Evolutionary conservation across 768 basidiomycete species (phyloP).

Genomic region (Paxillus involutus): DNA sequence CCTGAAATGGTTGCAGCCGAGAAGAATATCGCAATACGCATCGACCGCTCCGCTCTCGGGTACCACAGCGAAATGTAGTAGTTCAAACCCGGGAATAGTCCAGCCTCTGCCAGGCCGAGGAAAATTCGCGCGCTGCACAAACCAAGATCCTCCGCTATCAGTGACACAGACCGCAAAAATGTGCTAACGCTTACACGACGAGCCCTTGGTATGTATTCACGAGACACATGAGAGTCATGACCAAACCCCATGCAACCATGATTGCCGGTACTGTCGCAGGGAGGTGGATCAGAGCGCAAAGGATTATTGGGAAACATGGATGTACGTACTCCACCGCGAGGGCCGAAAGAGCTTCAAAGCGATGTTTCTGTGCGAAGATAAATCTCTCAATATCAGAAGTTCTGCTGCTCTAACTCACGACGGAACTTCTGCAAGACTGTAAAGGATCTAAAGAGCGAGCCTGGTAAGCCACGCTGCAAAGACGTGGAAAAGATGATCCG

Average conservation of each 20-base stretch:
- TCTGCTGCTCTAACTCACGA: conserved; percentile 27
- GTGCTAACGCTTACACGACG: conserved; percentile 25
- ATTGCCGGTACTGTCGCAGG: conserved; percentile 35
- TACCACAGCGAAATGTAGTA: conserved; percentile 62
- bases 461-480: not conserved
- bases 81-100: conserved; percentile 41
- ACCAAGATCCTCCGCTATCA: not conserved
- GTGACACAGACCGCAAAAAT: not conserved
- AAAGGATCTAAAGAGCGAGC: conserved; percentile 27
- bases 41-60: conserved; percentile 54
- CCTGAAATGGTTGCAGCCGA: conserved; percentile 59
- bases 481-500: not conserved
- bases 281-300: conserved; percentile 8
- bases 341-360: conserved; percentile 35
- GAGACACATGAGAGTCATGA: conserved; percentile 40
- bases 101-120: conserved; percentile 49
- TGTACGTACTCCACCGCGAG: conserved; percentile 36
- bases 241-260: conserved; percentile 39
- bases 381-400: not conserved
- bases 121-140: conserved; percentile 37
- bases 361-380: conserved; percentile 33
- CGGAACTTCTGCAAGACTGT: conserved; percentile 38
- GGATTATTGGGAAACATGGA: not conserved
- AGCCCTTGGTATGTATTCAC: conserved; percentile 33
- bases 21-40: conserved; percentile 63